Percentiles rank a stretch among this genome's conserved stretches.
Evolutionary conservation across 257 asterid species (phyloP).

Genomic region (Solanum pimpinellifolium): DNA sequence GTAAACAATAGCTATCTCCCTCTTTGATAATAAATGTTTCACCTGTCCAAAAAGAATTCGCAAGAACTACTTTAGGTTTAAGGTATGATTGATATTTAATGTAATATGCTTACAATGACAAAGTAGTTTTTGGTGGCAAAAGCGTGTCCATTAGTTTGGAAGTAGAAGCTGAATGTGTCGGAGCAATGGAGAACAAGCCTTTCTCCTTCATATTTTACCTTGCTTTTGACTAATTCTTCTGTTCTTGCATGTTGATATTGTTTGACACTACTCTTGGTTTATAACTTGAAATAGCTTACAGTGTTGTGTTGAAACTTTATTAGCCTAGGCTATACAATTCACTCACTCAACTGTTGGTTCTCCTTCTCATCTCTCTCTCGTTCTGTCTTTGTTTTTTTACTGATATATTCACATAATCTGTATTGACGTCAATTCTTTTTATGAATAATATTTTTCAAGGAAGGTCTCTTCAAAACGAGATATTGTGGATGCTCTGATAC

Average conservation of each 20-base stretch:
- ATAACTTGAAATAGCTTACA: not conserved
- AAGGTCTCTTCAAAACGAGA: constrained; percentile 83
- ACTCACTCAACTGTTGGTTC: not conserved
- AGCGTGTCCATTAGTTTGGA: not conserved
- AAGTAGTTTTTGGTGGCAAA: not conserved
- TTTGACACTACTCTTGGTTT: not conserved
- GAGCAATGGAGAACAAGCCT: not conserved
- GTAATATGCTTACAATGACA: not conserved
- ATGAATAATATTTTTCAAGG: constrained; percentile 35
- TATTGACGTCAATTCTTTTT: not conserved
- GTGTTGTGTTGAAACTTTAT: not conserved
- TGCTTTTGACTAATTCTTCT: not conserved
- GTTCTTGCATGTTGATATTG: not conserved
- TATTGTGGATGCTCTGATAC: constrained; percentile 59
- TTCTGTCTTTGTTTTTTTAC: not conserved
- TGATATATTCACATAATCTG: not conserved
- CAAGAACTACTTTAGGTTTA: not conserved
- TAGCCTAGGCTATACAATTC: not conserved
- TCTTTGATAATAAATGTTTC: not conserved
- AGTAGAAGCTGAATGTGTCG: not conserved
- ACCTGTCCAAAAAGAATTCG: not conserved
- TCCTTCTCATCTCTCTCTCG: not conserved
- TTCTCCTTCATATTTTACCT: not conserved
- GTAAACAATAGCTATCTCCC: not conserved
- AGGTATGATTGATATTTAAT: not conserved